Evolutionary conservation across 805 yeast genomes (phyloP).

Genomic region (Kockiozyma suomiensis): DNA sequence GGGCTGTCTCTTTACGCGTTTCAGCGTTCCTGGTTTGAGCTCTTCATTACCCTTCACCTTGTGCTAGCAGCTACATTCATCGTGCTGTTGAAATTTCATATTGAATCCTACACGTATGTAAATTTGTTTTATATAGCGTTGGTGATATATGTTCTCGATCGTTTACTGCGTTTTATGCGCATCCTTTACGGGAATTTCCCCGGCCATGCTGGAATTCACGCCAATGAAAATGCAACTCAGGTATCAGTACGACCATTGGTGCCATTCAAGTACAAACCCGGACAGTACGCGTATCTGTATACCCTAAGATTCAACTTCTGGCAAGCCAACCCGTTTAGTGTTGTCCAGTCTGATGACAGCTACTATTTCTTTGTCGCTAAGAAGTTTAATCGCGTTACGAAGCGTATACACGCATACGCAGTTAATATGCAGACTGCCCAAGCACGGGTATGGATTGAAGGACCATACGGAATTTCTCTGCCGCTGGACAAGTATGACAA

Average conservation of each 20-base stretch:
- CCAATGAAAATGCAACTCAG: conserved; percentile 16
- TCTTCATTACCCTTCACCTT: conserved; percentile 60
- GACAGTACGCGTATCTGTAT: conserved; percentile 32
- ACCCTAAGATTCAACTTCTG: conserved; percentile 28
- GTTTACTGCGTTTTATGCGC: conserved; percentile 59
- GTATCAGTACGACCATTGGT: conserved; percentile 13
- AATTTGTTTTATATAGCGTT: conserved; percentile 41
- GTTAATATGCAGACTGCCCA: not conserved
- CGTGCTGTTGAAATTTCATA: conserved; percentile 60
- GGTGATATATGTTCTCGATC: conserved; percentile 71
- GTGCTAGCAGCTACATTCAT: conserved; percentile 56
- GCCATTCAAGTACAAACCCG: conserved; percentile 21
- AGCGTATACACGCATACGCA: conserved; percentile 13
- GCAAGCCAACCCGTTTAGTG: conserved; percentile 26
- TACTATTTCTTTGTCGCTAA: conserved; percentile 21
- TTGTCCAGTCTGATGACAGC: conserved; percentile 12
- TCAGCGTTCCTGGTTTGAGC: conserved; percentile 59
- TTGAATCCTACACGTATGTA: conserved; percentile 44
- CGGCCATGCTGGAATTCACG: conserved; percentile 37
- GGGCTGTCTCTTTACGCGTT: conserved; percentile 56
- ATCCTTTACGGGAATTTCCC: conserved; percentile 59
- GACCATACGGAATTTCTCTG: conserved; percentile 56
- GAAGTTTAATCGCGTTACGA: conserved; percentile 11
- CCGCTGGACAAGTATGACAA: conserved; percentile 54
- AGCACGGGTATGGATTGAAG: conserved; percentile 49